Evolutionary conservation across 441 rosid genomes (phyloP), one percentile per base, ranked within the genome.

Genomic region (Breynia disticha): DNA sequence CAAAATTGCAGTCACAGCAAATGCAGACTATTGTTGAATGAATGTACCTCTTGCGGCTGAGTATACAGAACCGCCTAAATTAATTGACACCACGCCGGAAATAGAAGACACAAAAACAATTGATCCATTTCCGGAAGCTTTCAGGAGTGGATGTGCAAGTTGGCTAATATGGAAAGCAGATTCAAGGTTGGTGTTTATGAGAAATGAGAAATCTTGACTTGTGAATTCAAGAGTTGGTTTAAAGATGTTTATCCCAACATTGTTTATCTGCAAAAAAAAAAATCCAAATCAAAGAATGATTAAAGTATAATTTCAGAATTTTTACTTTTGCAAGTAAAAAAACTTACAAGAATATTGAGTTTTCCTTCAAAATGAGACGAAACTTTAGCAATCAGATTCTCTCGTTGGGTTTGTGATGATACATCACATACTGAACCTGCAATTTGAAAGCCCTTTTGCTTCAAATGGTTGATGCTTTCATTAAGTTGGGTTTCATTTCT

Each of bases 21-120:
- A n/a, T n/a, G n/a, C n/a, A 37, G 22, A 16, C 13, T 1, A 4
- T 19, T 22, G 4, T 14, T 21, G 16, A 15, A 16, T 10, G 7
- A 19, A 59, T 72, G 60, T 41, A 82, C 98, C 95, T 79, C 87
- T 90, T 38, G 72, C 60, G 21, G 88, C 68, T 57, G 71, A 87
- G 49, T 87, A 90, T 66, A 90, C 54, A 48, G 93, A 80, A 35
- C 63, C 78, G 13, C 78, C 68, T 52, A 83, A 0, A 72, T 71
- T n/a, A n/a, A n/a, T n/a, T n/a, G n/a, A 68, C 42, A 61, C 19
- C 4, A 79, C 24, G 19, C 93, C 95, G 17, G 61, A 87, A 19
- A 90, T 94, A 35, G 96, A 90, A 51, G 98, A 87, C 55, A 82
- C 80, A 79, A 83, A 87, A 39, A 90, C 87, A 59, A 83, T 70